Percentiles rank a stretch among this genome's conserved stretches.
phyloP scores from a whole-genome alignment of 192 early-diverging fungal species.

The Umbelopsis sp. region DNA sequence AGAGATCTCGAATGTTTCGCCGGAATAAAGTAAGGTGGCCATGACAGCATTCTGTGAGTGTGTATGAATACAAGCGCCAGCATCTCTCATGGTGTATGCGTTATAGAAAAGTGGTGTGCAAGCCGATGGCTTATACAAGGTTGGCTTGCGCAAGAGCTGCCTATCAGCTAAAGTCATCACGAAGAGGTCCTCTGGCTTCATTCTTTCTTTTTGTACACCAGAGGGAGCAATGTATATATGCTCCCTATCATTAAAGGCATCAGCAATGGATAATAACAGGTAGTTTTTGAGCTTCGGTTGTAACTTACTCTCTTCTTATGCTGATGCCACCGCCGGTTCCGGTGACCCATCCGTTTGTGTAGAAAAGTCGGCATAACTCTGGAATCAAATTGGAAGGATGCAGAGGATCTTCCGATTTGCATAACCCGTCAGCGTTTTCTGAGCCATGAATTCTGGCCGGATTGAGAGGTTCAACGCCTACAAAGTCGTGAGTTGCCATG shows the following conservation, averaged over 20 bases:
- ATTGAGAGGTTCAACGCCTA: conserved; percentile 12
- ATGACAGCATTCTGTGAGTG: conserved; percentile 97
- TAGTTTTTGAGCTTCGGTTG: neutral
- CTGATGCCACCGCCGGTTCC: conserved; percentile 93
- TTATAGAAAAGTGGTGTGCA: conserved; percentile 97
- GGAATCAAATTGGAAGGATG: conserved; percentile 91
- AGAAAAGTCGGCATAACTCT: conserved; percentile 88
- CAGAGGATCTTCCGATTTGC: conserved; percentile 57
- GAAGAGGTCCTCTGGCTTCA: conserved; percentile 82
- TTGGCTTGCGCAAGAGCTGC: conserved; percentile 69
- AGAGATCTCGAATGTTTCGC: conserved; percentile 81
- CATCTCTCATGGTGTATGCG: conserved; percentile 81
- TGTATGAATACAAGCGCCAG: conserved; percentile 94
- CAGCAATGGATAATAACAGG: neutral
- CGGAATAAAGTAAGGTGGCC: conserved; percentile 81
- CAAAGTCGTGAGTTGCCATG: conserved; percentile 17
- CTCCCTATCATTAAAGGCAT: conserved; percentile 44
- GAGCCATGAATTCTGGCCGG: neutral
- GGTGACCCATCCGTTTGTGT: conserved; percentile 92
- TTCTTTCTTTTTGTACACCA: conserved; percentile 95
- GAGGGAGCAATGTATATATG: conserved; percentile 88
- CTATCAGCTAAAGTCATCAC: conserved; percentile 69
- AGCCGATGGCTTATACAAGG: conserved; percentile 79
- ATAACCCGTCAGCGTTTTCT: conserved; percentile 44
- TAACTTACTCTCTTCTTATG: conserved; percentile 68